phyloP scores from a whole-genome alignment of 805 yeast species.

The Candida takata region DNA sequence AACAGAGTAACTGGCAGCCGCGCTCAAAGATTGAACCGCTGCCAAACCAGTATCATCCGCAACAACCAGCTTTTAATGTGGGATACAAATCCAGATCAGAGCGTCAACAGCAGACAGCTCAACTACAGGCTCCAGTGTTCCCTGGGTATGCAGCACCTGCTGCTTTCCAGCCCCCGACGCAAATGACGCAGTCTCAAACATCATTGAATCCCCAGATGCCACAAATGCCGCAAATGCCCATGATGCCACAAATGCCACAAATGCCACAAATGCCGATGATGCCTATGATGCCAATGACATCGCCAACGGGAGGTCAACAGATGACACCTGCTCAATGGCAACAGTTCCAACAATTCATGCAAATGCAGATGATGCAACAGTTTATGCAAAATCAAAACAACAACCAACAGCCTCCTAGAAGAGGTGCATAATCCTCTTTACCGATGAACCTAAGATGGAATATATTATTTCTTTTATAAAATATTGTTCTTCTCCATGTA shows the following conservation, averaged over 20 bases:
- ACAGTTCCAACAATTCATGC: slow-evolving; percentile 25
- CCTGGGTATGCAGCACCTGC: slow-evolving; percentile 11
- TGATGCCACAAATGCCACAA: slow-evolving; percentile 12
- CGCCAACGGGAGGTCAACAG: slow-evolving; percentile 3
- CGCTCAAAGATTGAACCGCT: slow-evolving; percentile 1
- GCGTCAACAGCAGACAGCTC: slow-evolving; percentile 17
- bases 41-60: slow-evolving; percentile 1
- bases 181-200: slow-evolving; percentile 3
- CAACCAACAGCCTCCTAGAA: slow-evolving; percentile 14
- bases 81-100: slow-evolving; percentile 20
- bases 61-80: slow-evolving; percentile 1
- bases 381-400: slow-evolving; percentile 8
- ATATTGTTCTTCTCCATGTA: slow-evolving; percentile 5
- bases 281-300: slow-evolving; percentile 9
- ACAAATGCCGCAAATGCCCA: too few relatives aligned
- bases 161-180: slow-evolving; percentile 14
- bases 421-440: too few relatives aligned
- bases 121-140: slow-evolving; percentile 5
- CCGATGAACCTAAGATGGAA: too few relatives aligned
- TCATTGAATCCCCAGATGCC: too few relatives aligned
- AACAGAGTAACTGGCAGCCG: slow-evolving; percentile 1
- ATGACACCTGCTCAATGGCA: slow-evolving; percentile 19
- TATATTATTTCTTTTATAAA: too few relatives aligned
- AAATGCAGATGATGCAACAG: slow-evolving; percentile 24
- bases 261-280: slow-evolving; percentile 11